Conservation (phyloP, 306 rosid genomes). For the Cyclanthera cordifolia region DNA sequence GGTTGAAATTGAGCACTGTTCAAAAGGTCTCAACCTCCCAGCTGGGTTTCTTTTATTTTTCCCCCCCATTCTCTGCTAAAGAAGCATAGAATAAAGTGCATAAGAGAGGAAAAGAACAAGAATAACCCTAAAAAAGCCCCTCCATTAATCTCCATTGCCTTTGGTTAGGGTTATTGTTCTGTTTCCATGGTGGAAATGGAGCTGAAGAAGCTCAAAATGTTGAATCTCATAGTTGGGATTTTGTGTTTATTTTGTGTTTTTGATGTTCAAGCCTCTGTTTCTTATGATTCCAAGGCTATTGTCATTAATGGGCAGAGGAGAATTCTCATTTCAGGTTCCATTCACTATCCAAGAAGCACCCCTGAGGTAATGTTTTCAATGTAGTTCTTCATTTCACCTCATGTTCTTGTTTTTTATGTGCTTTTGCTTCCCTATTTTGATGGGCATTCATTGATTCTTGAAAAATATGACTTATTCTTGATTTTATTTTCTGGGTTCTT, state of each 20-base stretch:
- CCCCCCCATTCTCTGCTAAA: background rate
- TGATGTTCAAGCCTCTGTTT: slow-evolving; percentile 58
- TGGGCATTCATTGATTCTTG: slow-evolving; percentile 24
- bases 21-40: background rate
- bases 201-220: slow-evolving; percentile 56
- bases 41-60: background rate
- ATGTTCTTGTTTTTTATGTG: background rate
- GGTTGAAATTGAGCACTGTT: background rate
- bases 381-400: slow-evolving; percentile 27
- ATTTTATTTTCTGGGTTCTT: background rate
- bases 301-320: slow-evolving; percentile 80
- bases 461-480: background rate
- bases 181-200: slow-evolving; percentile 30
- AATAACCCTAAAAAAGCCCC: slow-evolving; percentile 19
- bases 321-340: slow-evolving; percentile 89
- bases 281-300: slow-evolving; percentile 74
- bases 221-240: slow-evolving; percentile 38
- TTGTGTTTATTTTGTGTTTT: slow-evolving; percentile 25
- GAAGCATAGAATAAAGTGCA: slow-evolving; percentile 51
- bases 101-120: slow-evolving; percentile 15
- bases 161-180: slow-evolving; percentile 1
- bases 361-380: slow-evolving; percentile 65
- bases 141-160: slow-evolving; percentile 20
- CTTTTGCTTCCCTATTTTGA: slow-evolving; percentile 15
- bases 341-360: slow-evolving; percentile 96